These are phyloP conservation scores for Colletotrichum lupini DNA, from an alignment of 2,329 filamentous ascomycete genomes.

Conservation along the genomic window DNA sequence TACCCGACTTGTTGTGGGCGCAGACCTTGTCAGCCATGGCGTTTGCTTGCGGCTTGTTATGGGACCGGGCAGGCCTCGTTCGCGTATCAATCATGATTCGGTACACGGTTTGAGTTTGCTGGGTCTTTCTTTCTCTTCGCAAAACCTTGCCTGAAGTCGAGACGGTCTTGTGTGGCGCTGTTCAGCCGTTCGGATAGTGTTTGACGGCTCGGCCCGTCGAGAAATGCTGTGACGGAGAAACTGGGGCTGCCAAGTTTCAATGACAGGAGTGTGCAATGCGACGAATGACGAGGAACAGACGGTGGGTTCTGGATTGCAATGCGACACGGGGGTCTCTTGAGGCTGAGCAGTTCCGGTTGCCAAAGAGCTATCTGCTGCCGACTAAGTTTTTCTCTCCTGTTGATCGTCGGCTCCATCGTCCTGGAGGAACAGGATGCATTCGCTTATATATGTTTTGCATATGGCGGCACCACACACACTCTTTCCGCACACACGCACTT, in stretches of 20 bases:
- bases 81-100: conserved; percentile 17
- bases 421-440: conserved; percentile 28
- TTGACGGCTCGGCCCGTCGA: conserved; percentile 33
- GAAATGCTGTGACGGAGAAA: conserved; percentile 27
- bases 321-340: conserved; percentile 15
- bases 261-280: not conserved
- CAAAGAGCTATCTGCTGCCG: conserved; percentile 11
- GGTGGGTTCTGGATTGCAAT: not conserved
- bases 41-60: conserved; percentile 11
- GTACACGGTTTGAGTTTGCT: not conserved
- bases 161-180: conserved; percentile 5
- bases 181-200: conserved; percentile 26
- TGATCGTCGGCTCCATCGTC: conserved; percentile 23
- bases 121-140: conserved; percentile 9
- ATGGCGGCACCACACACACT: conserved; percentile 24
- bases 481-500: conserved; percentile 17
- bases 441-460: conserved; percentile 34
- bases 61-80: not conserved
- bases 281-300: not conserved
- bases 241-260: conserved; percentile 32
- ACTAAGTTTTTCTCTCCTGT: conserved; percentile 13
- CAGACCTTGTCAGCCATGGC: conserved; percentile 38
- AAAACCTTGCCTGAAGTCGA: not conserved
- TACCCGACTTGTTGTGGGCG: conserved; percentile 32
- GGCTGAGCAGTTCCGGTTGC: conserved; percentile 5